Percentiles rank a stretch among this genome's conserved stretches.
phyloP scores from a whole-genome alignment of 2,329 filamentous ascomycete species.

The Cucurbitaria berberidis region DNA sequence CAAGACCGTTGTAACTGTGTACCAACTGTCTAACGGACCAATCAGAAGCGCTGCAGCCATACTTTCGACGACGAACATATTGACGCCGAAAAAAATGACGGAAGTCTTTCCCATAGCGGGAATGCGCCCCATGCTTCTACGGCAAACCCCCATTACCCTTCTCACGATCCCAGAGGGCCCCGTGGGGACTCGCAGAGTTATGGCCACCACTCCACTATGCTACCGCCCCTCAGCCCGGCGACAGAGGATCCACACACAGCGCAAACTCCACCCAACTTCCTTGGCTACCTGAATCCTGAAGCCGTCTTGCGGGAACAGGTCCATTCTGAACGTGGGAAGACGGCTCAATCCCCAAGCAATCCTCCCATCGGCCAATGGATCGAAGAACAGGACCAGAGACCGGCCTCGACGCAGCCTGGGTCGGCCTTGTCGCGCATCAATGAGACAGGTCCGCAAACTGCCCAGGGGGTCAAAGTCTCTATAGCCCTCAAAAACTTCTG shows the following conservation, averaged over 20 bases:
- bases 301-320: constrained; percentile 54
- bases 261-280: constrained; percentile 50
- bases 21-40: constrained; percentile 26
- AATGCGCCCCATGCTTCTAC: constrained; percentile 34
- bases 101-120: constrained; percentile 48
- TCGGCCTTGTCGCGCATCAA: constrained; percentile 31
- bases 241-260: constrained; percentile 35
- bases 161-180: constrained; percentile 32
- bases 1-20: constrained; percentile 11
- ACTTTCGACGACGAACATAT: constrained; percentile 51
- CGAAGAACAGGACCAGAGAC: constrained; percentile 37
- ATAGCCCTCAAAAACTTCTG: constrained; percentile 44
- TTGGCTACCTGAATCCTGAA: constrained; percentile 56
- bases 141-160: constrained; percentile 28
- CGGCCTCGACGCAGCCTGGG: constrained; percentile 29
- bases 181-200: constrained; percentile 31
- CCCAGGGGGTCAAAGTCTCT: constrained; percentile 40
- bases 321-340: constrained; percentile 41
- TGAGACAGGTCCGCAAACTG: constrained; percentile 41
- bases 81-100: constrained; percentile 45
- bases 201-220: constrained; percentile 38
- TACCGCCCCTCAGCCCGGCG: constrained; percentile 42
- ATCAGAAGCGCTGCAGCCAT: constrained; percentile 52
- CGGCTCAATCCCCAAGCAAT: constrained; percentile 36
- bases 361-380: constrained; percentile 47